Evolutionary conservation across 768 basidiomycete species (phyloP).

Genomic region (Mycena vulgaris): DNA sequence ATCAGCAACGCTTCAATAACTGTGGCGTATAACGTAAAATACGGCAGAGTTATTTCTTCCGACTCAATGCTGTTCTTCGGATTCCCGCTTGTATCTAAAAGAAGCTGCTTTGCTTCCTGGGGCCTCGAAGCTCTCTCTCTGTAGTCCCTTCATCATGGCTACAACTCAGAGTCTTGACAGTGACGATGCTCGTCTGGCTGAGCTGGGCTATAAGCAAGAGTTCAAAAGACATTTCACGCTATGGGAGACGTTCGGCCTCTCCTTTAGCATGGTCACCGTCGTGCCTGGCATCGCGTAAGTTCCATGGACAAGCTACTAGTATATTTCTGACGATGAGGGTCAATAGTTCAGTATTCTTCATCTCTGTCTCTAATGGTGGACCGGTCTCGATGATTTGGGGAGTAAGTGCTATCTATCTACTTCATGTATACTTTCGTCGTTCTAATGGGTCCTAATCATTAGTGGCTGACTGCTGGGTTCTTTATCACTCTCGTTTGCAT

Average conservation of each 20-base stretch:
- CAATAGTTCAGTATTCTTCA: slow-evolving; percentile 21
- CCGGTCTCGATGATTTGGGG: slow-evolving; percentile 66
- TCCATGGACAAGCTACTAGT: slow-evolving; percentile 1
- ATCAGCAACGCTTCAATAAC: slow-evolving; percentile 2
- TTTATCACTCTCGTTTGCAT: slow-evolving; percentile 65
- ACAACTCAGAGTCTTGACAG: slow-evolving; percentile 19
- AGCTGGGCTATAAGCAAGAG: slow-evolving; percentile 11
- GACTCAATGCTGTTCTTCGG: slow-evolving; percentile 7
- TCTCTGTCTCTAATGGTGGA: slow-evolving; percentile 53
- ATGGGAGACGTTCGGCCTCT: slow-evolving; percentile 5
- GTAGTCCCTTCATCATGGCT: slow-evolving; percentile 9
- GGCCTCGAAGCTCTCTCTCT: slow-evolving; percentile 11
- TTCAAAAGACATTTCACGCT: slow-evolving; percentile 11
- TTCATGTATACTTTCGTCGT: slow-evolving; percentile 38
- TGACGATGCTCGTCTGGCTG: slow-evolving; percentile 20
- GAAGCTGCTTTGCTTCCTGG: slow-evolving; percentile 11
- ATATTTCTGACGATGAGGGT: slow-evolving; percentile 14
- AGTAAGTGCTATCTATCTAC: slow-evolving; percentile 46
- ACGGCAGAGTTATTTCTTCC: slow-evolving; percentile 5
- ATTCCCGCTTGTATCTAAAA: slow-evolving; percentile 13
- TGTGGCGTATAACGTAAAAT: slow-evolving; percentile 9
- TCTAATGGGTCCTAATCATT: slow-evolving; percentile 31
- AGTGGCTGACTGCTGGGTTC: slow-evolving; percentile 62
- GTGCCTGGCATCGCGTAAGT: slow-evolving; percentile 20
- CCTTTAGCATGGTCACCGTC: slow-evolving; percentile 18